Evolutionary conservation across 2,329 filamentous ascomycete genomes (phyloP), one percentile per base, ranked within the genome.

Genomic region (Sodiomyces alkalinus): DNA sequence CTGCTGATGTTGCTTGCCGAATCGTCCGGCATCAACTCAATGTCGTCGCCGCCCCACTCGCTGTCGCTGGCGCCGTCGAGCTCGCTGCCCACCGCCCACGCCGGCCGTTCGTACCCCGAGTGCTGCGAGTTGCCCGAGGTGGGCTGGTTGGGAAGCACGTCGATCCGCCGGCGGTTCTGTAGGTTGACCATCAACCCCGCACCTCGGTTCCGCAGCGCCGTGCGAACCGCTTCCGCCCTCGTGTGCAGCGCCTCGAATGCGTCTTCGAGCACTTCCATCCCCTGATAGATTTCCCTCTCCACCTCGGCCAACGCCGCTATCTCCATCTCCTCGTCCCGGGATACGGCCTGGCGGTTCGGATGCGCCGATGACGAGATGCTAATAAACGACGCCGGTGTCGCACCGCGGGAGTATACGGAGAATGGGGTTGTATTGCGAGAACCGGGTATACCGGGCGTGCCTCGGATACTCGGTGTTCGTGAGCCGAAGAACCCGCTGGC

Each of bases 181-280:
- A 69, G 64, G 51, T 53, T 74, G 60, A 60, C 64, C 41, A 68
- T 68, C 4, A 96, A 60, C 2, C 82, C 86, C 1, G 83, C 82
- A 10, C 77, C 75, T 22, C 87, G 79, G 47, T 90, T 80, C 5
- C 86, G 77, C 5, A 96, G 63, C 1, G 77, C 71, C 14, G 71
- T 74, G 5, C 87, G 75, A 11, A 94, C 80, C 12, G 64, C 53
- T 54, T 94, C 85, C 2, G 87, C 87, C 44, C 77, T 78, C 39
- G 73, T 68, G 47, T 96, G 87, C n/a, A 96, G 63, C 17, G 72
- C 74, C 55, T 96, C 87, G 42, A 96, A 94, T 0, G 86, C 85
- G 46, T 94, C 83, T 52, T 96, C 87, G 15, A 96, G 67, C 0
- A 74, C 75, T 54, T 96, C 87, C 87, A 96, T 96, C 36, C 86